Evolutionary conservation across 2,329 filamentous ascomycete species (phyloP).

Genomic region (Xylaria hypoxylon): DNA sequence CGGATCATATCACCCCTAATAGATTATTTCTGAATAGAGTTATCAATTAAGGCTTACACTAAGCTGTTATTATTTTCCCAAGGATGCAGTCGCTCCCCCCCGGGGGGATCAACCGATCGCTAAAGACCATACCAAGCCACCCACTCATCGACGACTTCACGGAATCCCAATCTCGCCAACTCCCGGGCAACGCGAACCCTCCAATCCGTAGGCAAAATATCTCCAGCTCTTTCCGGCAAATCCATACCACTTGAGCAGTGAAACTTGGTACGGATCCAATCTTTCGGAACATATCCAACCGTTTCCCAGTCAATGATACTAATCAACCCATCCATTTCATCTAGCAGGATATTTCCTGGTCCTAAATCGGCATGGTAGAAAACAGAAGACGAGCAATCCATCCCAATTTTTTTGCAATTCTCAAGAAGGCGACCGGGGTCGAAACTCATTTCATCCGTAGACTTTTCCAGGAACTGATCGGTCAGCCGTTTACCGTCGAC

Average conservation of each 20-base stretch:
- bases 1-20: constrained; percentile 21
- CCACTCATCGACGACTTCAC: constrained; percentile 22
- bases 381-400: constrained; percentile 28
- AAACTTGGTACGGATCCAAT: constrained; percentile 34
- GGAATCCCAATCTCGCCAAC: constrained; percentile 25
- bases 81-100: constrained; percentile 23
- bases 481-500: constrained; percentile 27
- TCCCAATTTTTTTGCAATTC: constrained; percentile 27
- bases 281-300: constrained; percentile 30
- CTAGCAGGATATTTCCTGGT: constrained; percentile 30
- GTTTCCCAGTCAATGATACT: constrained; percentile 33
- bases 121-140: constrained; percentile 21
- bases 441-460: constrained; percentile 23
- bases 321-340: constrained; percentile 25
- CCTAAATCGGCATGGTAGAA: constrained; percentile 31
- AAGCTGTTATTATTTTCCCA: constrained; percentile 26
- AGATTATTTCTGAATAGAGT: constrained; percentile 16
- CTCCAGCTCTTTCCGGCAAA: constrained; percentile 25
- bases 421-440: constrained; percentile 18
- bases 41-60: constrained; percentile 23
- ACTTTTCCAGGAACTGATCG: constrained; percentile 22
- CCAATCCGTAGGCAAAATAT: constrained; percentile 26
- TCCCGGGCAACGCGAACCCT: constrained; percentile 27
- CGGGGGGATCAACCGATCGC: constrained; percentile 24
- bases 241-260: constrained; percentile 30